Evolutionary conservation across 352 stramenopile genomes (phyloP), one percentile per base, ranked within the genome.

Genomic region (Pythium biforme): DNA sequence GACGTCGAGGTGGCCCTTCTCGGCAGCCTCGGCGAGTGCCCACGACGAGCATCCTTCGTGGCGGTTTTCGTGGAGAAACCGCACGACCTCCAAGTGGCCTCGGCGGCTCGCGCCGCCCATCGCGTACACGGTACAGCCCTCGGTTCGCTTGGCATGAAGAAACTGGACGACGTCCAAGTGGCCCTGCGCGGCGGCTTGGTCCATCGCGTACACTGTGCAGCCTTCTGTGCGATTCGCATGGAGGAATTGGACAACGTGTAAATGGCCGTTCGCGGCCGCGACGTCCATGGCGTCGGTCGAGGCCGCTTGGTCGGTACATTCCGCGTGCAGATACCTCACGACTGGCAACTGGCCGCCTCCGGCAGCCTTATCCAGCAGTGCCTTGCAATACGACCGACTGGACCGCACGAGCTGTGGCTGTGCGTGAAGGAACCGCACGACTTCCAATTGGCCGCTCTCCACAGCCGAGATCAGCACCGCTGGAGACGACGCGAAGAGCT

Each of bases 221-320:
- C 62, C 62, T 60, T 64, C 55, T 4, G 0, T 27, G 8, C 64
- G 49, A 23, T 66, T 31, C 12, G 29, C 11, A 23, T 70, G 64
- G 46, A 70, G 56, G 34, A 66, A 66, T 4, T 47, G 31, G 0
- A 73, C 50, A 12, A 66, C 45, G 12, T 46, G 25, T 3, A 73
- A 34, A 27, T 73, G 61, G n/a, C 66, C 66, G 34, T 73, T 69
- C 8, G 66, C 55, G 10, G 66, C 66, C 8, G 66, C 66, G n/a
- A 49, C 17, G 56, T 72, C 60, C 46, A 72, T 64, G n/a, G 66
- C 66, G 17, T 68, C 49, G n/a, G 47, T 59, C 8, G 62, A 56
- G 23, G 40, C n/a, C n/a, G n/a, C 53, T 2, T 4, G 19, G 12
- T 46, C 64, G 3, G 31, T 26, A 19, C 64, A 66, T 11, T 6